Percentiles rank a stretch among this genome's conserved stretches.
Conservation (phyloP, 495 filamentous ascomycete genomes). For the Tuber calosporum region DNA sequence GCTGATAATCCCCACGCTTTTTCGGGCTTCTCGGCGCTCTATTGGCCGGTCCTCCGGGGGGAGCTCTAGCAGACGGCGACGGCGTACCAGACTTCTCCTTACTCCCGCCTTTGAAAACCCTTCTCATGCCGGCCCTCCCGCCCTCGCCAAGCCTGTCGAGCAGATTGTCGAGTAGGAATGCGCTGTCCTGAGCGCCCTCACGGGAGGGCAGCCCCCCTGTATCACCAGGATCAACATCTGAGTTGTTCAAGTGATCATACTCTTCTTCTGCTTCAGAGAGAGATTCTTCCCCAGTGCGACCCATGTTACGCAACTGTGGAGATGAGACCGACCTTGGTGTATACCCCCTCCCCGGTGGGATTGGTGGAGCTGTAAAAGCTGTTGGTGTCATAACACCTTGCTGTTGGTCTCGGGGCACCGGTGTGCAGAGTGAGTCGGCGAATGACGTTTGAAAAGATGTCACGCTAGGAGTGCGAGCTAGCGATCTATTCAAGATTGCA, state of each 20-base stretch:
- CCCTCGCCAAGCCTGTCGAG: conserved; percentile 31
- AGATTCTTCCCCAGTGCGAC: conserved; percentile 36
- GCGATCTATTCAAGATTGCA: conserved; percentile 67
- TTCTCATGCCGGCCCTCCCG: conserved; percentile 31
- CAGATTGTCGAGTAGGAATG: conserved; percentile 31
- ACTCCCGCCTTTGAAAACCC: conserved; percentile 33
- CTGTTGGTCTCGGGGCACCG: conserved; percentile 24
- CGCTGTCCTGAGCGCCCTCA: conserved; percentile 32
- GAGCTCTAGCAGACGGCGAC: conserved; percentile 24
- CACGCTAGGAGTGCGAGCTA: conserved; percentile 61
- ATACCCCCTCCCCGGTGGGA: conserved; percentile 28
- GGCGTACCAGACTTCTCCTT: conserved; percentile 25
- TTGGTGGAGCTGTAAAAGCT: conserved; percentile 45
- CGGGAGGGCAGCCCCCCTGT: conserved; percentile 15
- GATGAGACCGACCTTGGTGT: conserved; percentile 38
- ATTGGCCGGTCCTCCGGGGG: conserved; percentile 34
- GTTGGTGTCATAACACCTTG: conserved; percentile 41
- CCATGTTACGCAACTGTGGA: conserved; percentile 32
- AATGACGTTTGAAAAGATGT: conserved; percentile 86
- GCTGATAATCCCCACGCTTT: conserved; percentile 34
- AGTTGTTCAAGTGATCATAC: conserved; percentile 34
- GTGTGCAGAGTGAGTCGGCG: conserved; percentile 50
- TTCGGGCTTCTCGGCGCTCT: conserved; percentile 33
- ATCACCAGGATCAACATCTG: conserved; percentile 31
- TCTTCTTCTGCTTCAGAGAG: conserved; percentile 36